Evolutionary conservation across 495 filamentous ascomycete species (phyloP).

Genomic region (Apodospora peruviana): DNA sequence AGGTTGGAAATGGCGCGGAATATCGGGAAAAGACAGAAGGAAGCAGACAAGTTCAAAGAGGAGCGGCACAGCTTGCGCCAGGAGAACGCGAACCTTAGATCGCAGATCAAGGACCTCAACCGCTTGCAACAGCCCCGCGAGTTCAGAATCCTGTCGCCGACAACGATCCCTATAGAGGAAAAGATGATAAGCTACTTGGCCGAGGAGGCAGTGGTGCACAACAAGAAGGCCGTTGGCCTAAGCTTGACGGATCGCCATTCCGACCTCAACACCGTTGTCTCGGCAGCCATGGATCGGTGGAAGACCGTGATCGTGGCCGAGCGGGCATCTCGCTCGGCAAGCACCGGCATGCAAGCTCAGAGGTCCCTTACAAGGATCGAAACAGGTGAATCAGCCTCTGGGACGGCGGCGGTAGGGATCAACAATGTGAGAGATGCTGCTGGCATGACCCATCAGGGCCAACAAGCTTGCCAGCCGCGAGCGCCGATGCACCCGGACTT

Average conservation of each 20-base stretch:
- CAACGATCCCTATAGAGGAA: slow-evolving; percentile 52
- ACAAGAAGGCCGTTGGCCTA: slow-evolving; percentile 28
- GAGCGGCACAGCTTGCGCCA: slow-evolving; percentile 58
- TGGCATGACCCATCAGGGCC: background rate
- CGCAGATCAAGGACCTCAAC: slow-evolving; percentile 62
- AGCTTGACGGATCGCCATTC: slow-evolving; percentile 36
- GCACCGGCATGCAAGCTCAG: slow-evolving; percentile 28
- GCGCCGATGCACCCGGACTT: background rate
- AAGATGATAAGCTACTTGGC: slow-evolving; percentile 31
- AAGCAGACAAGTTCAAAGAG: slow-evolving; percentile 55
- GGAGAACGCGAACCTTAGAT: slow-evolving; percentile 66
- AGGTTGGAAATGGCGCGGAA: slow-evolving; percentile 70
- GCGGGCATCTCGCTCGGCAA: slow-evolving; percentile 28
- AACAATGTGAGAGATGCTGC: too few relatives aligned
- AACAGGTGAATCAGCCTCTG: slow-evolving; percentile 3
- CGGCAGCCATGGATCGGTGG: slow-evolving; percentile 47
- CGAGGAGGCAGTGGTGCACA: slow-evolving; percentile 21
- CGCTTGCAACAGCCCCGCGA: slow-evolving; percentile 66
- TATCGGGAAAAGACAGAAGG: slow-evolving; percentile 61
- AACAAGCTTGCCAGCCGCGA: background rate
- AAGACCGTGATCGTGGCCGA: slow-evolving; percentile 43
- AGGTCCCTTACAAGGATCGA: slow-evolving; percentile 22
- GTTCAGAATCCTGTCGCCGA: slow-evolving; percentile 59
- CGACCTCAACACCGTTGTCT: slow-evolving; percentile 40
- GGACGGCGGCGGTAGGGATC: background rate